Conservation (phyloP, 2,329 filamentous ascomycete species). For the Plenodomus biglobosus region DNA sequence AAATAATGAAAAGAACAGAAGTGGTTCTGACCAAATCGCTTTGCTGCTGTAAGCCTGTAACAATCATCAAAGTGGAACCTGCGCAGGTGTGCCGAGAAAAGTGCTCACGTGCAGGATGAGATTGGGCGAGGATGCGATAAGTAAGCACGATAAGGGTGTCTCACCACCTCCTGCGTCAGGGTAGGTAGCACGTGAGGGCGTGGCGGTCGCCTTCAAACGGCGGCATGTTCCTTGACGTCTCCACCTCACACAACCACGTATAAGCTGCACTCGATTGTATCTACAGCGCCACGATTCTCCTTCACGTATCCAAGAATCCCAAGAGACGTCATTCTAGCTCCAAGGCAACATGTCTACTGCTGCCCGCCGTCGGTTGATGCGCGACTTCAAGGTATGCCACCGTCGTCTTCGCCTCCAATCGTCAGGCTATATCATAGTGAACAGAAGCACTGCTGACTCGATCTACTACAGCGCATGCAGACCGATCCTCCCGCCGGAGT, state of each 20-base stretch:
- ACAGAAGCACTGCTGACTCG: constrained; percentile 10
- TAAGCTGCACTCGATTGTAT: constrained; percentile 8
- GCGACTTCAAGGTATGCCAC: constrained; percentile 89
- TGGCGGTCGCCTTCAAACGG: constrained; percentile 14
- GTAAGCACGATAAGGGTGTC: constrained; percentile 4
- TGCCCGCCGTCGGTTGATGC: constrained; percentile 93
- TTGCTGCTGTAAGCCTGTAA: too few relatives aligned
- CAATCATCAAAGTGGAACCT: too few relatives aligned
- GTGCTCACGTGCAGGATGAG: neutral
- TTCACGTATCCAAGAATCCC: neutral
- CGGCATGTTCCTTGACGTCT: neutral
- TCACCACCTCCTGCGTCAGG: constrained; percentile 1
- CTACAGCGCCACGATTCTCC: neutral
- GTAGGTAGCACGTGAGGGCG: constrained; percentile 12
- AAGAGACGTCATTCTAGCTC: neutral
- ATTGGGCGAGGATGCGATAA: constrained; percentile 7
- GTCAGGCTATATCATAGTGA: neutral
- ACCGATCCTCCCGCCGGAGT: constrained; percentile 96
- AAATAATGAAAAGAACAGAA: too few relatives aligned
- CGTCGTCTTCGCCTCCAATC: constrained; percentile 1
- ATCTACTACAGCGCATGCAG: constrained; percentile 80
- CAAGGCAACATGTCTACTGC: constrained; percentile 74
- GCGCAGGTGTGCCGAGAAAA: neutral
- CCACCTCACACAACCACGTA: neutral
- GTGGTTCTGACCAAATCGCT: too few relatives aligned